phyloP scores from a whole-genome alignment of 129 eudicot genomes.

The Ambrosia artemisiifolia region DNA sequence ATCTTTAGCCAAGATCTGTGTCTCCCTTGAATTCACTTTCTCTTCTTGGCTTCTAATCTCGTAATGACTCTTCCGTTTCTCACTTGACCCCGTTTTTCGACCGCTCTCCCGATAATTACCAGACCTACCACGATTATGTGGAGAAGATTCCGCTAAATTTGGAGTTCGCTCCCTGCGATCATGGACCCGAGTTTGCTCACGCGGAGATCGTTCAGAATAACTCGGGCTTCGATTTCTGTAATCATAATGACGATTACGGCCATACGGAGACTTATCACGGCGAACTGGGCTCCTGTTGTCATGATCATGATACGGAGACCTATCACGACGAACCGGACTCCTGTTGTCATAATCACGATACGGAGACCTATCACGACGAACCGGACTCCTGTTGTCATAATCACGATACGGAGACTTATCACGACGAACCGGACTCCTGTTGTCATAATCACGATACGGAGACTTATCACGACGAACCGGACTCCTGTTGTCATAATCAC shows the following conservation, averaged over 20 bases:
- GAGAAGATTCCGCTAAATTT: constrained; percentile 46
- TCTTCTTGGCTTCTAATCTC: constrained; percentile 55
- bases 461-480: constrained; percentile 27
- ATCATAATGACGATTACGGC: constrained; percentile 58
- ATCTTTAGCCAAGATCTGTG: constrained; percentile 39
- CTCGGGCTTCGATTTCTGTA: constrained; percentile 55
- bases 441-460: constrained; percentile 53
- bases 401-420: constrained; percentile 62
- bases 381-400: constrained; percentile 46
- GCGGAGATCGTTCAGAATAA: constrained; percentile 68
- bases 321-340: constrained; percentile 60
- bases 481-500: constrained; percentile 45
- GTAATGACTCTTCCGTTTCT: constrained; percentile 45
- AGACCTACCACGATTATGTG: constrained; percentile 49
- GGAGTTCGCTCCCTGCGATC: constrained; percentile 64
- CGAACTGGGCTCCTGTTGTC: constrained; percentile 58
- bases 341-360: constrained; percentile 39
- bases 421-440: constrained; percentile 59
- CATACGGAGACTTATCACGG: constrained; percentile 65
- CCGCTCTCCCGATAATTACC: constrained; percentile 34
- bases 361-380: constrained; percentile 58
- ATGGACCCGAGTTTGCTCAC: constrained; percentile 48
- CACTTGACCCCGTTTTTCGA: constrained; percentile 47
- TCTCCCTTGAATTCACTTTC: constrained; percentile 40
- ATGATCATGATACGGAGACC: constrained; percentile 46